These are phyloP conservation scores for Podospora sp. DNA, from an alignment of 495 filamentous ascomycete species.

Conservation along the genomic window DNA sequence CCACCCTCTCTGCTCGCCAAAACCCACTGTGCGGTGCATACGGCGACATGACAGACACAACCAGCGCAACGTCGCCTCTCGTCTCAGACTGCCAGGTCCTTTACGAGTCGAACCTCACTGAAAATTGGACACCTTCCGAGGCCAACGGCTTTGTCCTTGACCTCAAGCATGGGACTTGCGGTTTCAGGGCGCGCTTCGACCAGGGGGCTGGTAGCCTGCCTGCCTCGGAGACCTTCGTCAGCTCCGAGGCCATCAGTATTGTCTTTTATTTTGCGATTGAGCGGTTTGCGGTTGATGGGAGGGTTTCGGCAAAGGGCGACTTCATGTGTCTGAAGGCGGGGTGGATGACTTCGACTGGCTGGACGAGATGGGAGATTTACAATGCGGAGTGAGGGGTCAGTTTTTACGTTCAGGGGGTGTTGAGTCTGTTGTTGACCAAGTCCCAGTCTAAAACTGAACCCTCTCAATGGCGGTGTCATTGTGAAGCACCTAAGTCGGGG, in stretches of 20 bases:
- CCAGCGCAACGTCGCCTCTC: background rate
- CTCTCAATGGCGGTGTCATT: too few relatives aligned
- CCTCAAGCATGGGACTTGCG: constrained; percentile 10
- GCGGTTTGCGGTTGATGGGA: background rate
- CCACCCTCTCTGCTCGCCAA: background rate
- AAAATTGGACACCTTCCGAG: background rate
- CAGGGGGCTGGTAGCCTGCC: background rate
- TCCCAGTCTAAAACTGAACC: too few relatives aligned
- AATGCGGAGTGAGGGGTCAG: background rate
- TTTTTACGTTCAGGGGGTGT: background rate
- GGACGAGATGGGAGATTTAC: background rate
- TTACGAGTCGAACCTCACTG: background rate
- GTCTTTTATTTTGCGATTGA: background rate
- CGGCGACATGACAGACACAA: background rate
- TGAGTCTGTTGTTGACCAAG: background rate
- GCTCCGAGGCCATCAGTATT: background rate
- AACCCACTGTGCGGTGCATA: background rate
- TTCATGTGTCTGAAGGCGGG: background rate
- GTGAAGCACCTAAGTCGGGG: too few relatives aligned
- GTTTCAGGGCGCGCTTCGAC: background rate
- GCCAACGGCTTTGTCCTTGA: background rate
- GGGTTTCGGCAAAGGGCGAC: background rate
- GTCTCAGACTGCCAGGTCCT: constrained; percentile 3
- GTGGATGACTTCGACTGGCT: background rate
- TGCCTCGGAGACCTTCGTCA: background rate